Conservation (phyloP, 208 protist species). For the Acanthamoeba lenticulata region DNA sequence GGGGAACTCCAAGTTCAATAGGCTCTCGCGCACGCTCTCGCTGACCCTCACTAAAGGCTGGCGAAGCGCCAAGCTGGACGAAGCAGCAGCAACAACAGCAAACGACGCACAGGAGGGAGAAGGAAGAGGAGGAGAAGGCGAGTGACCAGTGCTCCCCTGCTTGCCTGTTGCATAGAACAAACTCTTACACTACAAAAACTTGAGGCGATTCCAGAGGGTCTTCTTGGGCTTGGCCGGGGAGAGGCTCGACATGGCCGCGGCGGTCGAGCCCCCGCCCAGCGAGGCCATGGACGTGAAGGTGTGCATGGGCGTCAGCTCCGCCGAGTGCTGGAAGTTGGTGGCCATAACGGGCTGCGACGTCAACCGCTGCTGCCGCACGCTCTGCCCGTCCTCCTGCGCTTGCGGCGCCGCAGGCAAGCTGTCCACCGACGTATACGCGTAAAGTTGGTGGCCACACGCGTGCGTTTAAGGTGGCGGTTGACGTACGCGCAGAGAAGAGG, state of each 20-base stretch:
- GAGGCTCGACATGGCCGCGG: not conserved
- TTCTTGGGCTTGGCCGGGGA: not conserved
- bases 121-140: too few species aligned
- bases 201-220: conserved; percentile 8
- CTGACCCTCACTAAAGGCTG: not conserved
- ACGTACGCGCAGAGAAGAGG: not conserved
- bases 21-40: not conserved
- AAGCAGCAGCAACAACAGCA: too few species aligned
- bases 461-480: not conserved
- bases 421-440: too few species aligned
- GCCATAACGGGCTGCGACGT: not conserved
- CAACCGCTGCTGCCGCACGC: not conserved
- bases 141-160: too few species aligned
- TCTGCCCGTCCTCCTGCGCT: not conserved
- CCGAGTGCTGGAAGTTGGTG: not conserved
- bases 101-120: too few species aligned
- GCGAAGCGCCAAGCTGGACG: too few species aligned
- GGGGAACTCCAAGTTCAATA: not conserved
- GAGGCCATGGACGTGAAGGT: not conserved
- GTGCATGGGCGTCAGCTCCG: not conserved
- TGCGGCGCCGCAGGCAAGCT: not conserved
- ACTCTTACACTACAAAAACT: too few species aligned
- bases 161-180: too few species aligned
- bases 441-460: too few species aligned
- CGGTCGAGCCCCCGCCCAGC: not conserved